A percentile compares a stretch with the other conserved stretches of the same genome.
These are phyloP conservation scores for Piper longum DNA, from an alignment of 164 flowering plant genomes.

Conservation along the genomic window DNA sequence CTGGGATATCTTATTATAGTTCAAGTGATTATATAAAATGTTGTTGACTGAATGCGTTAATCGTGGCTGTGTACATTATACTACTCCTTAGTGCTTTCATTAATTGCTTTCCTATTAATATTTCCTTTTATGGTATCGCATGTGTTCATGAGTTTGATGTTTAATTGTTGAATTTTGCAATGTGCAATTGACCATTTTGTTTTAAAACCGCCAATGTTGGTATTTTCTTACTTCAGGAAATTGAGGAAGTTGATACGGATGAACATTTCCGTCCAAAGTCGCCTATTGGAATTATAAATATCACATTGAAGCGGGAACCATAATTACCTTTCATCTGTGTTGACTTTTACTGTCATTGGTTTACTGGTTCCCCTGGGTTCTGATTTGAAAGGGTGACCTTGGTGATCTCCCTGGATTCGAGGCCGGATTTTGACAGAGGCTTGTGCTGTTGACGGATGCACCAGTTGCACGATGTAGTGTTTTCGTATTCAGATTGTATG, in stretches of 20 bases:
- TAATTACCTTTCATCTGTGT: slow-evolving; percentile 9
- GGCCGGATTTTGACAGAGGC: not conserved
- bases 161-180: no score
- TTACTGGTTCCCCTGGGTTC: not conserved
- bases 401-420: not conserved
- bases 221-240: slow-evolving; percentile 42
- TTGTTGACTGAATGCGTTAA: no score
- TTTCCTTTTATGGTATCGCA: no score
- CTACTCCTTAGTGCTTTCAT: no score
- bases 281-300: slow-evolving; percentile 40
- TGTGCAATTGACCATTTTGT: not conserved
- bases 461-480: not conserved
- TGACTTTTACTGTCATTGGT: not conserved
- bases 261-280: slow-evolving; percentile 83
- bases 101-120: no score
- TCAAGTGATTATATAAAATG: no score
- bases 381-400: not conserved
- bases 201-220: not conserved
- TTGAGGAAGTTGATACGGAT: slow-evolving; percentile 96
- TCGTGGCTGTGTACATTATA: no score
- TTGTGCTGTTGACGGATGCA: not conserved
- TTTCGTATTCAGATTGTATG: not conserved
- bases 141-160: no score
- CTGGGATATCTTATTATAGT: no score
- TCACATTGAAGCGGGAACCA: slow-evolving; percentile 35